These are phyloP conservation scores for Botryotinia narcissicola DNA, from an alignment of 2,329 filamentous ascomycete genomes.

Conservation along the genomic window DNA sequence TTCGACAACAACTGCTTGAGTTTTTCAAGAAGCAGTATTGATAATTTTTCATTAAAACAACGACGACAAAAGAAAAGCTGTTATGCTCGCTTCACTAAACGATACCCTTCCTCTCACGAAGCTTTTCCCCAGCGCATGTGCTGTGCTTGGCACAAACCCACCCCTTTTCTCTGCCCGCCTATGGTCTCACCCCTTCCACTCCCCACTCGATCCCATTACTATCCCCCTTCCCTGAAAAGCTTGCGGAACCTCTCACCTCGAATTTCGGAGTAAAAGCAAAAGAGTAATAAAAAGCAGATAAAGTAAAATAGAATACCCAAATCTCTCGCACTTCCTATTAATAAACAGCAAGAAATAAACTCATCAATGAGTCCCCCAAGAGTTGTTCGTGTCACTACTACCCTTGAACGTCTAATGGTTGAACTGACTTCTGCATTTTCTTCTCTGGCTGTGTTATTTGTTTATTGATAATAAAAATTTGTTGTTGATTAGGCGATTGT, in stretches of 20 bases:
- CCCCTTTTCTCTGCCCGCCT: not conserved
- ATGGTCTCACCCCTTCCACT: not conserved
- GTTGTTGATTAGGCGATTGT: not conserved
- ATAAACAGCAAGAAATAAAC: conserved; percentile 14
- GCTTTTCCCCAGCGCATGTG: not conserved
- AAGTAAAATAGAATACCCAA: not conserved
- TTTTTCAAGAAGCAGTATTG: not conserved
- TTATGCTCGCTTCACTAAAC: not conserved
- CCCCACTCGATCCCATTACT: not conserved
- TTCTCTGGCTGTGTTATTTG: not conserved
- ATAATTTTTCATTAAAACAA: not conserved
- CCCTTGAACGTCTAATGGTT: conserved; percentile 10
- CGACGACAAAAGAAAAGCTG: not conserved
- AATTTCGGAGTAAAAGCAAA: too few relatives aligned
- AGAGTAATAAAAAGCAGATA: not conserved
- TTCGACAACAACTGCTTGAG: not conserved
- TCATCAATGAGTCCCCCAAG: conserved; percentile 1
- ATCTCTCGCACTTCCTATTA: not conserved
- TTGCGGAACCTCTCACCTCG: not conserved
- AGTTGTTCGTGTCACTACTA: conserved; percentile 17
- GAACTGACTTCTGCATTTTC: conserved; percentile 6
- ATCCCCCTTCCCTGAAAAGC: not conserved
- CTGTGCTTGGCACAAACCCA: not conserved
- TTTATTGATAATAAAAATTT: not conserved
- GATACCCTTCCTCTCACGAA: not conserved